Base-by-base conservation (phyloP, 2,329 filamentous ascomycete genomes). In the Davidsoniella virescens region DNA sequence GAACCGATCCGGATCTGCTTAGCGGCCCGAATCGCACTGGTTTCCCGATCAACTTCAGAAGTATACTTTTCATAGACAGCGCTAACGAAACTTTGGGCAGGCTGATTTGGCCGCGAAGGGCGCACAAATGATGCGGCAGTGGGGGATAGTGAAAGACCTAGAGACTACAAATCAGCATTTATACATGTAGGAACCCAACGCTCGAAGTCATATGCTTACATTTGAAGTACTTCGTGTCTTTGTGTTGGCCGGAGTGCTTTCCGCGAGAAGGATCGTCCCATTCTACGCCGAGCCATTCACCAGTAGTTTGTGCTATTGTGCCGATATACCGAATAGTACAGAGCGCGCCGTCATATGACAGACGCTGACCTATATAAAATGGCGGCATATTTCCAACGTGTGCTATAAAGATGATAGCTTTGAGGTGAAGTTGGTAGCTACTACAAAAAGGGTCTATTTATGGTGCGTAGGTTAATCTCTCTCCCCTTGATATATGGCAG, bases 201-300 rank as follows among this genome's bases (percentile, higher is more conserved):
- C 12, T 12, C 3, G 36, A 41, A 41, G 7, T 33, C 2, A 29
- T 12, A 6, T 25, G 49, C 68, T 61, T 75, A 90, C 90, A 94
- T 57, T 72, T 68, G 60, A 96, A 96, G 62, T 95, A 94, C 54
- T 76, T 78, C 54, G 75, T 70, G 53, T 83, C 86, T 55, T 83
- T 79, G 65, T 93, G 80, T 54, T 82, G 79, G 53, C 92, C 92
- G 59, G 90, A 77, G 65, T 98, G 88, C 69, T 95, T 96, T 54
- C 92, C 92, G 59, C 88, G 75, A 37, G 71, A 73, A 51, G 80
- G 69, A 63, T 95, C 85, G 65, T 96, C 90, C 92, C 92, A 98
- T 72, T 98, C 92, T 44, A 96, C 86, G 44, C 92, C 92, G 33
- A 96, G 73, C 88, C 90, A 96, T 55, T 74, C 70, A 45, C 87